These are phyloP conservation scores for Ceratobasidium sp. DNA, from an alignment of 1,284 basidiomycete genomes.

Conservation along the genomic window DNA sequence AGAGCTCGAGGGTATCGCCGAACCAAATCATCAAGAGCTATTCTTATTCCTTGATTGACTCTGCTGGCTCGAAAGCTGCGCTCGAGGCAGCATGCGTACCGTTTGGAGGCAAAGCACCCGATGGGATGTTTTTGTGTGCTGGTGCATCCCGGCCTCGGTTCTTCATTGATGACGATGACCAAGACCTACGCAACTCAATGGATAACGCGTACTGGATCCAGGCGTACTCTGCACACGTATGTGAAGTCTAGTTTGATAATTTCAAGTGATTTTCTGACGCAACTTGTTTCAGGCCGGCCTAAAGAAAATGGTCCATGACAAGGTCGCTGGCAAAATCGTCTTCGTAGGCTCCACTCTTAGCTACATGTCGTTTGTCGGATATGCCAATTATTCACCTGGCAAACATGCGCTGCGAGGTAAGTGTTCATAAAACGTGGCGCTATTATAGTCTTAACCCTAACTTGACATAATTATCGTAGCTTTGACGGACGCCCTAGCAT, in stretches of 20 bases:
- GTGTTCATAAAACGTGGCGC: conserved; percentile 13
- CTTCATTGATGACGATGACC: conserved; percentile 74
- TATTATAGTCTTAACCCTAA: background rate
- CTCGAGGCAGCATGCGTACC: conserved; percentile 67
- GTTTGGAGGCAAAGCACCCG: conserved; percentile 69
- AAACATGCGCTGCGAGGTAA: conserved; percentile 90
- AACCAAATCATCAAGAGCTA: conserved; percentile 69
- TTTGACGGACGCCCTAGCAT: conserved; percentile 87
- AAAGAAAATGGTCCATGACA: conserved; percentile 73
- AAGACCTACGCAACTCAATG: conserved; percentile 70
- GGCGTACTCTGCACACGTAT: conserved; percentile 81
- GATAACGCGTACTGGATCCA: conserved; percentile 74
- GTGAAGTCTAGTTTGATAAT: conserved; percentile 49
- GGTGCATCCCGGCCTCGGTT: conserved; percentile 75
- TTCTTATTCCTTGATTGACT: conserved; percentile 68
- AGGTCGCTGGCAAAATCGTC: conserved; percentile 74
- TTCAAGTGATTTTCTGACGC: background rate
- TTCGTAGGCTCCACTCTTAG: conserved; percentile 77
- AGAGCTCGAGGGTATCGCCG: conserved; percentile 51
- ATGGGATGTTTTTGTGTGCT: conserved; percentile 82
- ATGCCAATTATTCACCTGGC: conserved; percentile 84
- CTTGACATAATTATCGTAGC: conserved; percentile 55
- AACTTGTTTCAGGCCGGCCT: conserved; percentile 65
- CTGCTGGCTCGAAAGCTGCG: conserved; percentile 64
- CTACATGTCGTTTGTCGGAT: conserved; percentile 85